Conservation (phyloP, 2,329 filamentous ascomycete species). For the Ilyonectria destructans region DNA sequence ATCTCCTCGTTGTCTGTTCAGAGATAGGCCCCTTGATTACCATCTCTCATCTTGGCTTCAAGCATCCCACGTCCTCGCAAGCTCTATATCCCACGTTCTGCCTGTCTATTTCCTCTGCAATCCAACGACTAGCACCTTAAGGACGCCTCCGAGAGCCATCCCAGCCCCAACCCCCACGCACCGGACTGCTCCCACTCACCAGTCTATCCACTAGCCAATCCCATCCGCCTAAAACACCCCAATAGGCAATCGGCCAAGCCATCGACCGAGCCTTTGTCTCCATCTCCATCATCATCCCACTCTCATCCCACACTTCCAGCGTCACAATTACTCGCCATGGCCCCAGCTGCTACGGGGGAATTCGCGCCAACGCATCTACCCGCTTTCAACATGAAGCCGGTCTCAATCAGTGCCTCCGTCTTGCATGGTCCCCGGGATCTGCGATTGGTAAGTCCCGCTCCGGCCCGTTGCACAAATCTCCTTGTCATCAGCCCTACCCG, state of each 20-base stretch:
- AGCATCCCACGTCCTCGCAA: constrained; percentile 37
- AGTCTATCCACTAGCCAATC: constrained; percentile 49
- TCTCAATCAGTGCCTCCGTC: constrained; percentile 68
- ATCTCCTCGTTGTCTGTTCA: constrained; percentile 32
- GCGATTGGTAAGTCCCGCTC: constrained; percentile 65
- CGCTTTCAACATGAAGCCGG: constrained; percentile 58
- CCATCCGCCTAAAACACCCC: constrained; percentile 44
- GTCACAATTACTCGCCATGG: constrained; percentile 58
- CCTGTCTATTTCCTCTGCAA: constrained; percentile 35
- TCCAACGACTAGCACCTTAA: constrained; percentile 39
- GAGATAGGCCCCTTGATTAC: constrained; percentile 35
- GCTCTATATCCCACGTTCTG: constrained; percentile 33
- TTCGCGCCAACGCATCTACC: constrained; percentile 62
- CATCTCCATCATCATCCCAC: constrained; percentile 57
- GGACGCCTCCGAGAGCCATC: constrained; percentile 46
- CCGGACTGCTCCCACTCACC: constrained; percentile 47
- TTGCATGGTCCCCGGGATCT: constrained; percentile 72
- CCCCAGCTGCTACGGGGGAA: constrained; percentile 66
- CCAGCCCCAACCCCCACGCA: constrained; percentile 48
- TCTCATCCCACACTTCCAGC: constrained; percentile 74
- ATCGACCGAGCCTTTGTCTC: constrained; percentile 46
- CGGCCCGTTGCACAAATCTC: constrained; percentile 22
- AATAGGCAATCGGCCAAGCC: constrained; percentile 54
- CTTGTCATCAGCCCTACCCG: constrained; percentile 43
- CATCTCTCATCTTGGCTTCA: constrained; percentile 31